A percentile compares a stretch with the other conserved stretches of the same genome.
Evolutionary conservation across 2,329 filamentous ascomycete species (phyloP).

Genomic region (Colletotrichum echinochloae): DNA sequence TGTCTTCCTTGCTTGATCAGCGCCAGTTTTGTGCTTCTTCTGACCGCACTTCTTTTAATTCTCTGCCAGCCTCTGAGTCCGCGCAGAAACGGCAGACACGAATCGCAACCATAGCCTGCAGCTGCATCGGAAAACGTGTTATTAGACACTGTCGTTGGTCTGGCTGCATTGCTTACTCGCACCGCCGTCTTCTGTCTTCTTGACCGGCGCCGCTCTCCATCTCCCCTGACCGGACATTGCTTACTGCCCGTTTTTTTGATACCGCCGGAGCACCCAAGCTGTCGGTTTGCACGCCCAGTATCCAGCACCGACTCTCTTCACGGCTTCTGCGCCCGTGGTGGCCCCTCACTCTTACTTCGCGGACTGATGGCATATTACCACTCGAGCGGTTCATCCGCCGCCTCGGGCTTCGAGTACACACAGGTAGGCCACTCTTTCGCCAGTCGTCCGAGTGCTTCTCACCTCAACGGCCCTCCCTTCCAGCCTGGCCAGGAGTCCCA

Average conservation of each 20-base stretch:
- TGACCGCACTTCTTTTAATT: conserved; percentile 31
- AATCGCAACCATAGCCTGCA: conserved; percentile 19
- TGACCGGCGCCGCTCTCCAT: not conserved
- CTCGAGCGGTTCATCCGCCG: conserved; percentile 36
- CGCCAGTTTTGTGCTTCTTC: conserved; percentile 33
- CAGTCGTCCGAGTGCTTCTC: conserved; percentile 18
- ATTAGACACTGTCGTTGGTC: conserved; percentile 35
- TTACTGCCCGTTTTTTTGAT: not conserved
- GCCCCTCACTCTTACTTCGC: not conserved
- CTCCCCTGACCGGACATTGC: not conserved
- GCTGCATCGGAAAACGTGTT: conserved; percentile 33
- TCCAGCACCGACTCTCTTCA: not conserved
- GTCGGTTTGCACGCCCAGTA: not conserved
- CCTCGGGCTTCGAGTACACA: conserved; percentile 38
- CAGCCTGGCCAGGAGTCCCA: conserved; percentile 61
- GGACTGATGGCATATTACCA: conserved; percentile 39
- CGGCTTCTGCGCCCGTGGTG: not conserved
- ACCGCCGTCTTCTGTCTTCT: conserved; percentile 7
- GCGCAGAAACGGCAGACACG: conserved; percentile 25
- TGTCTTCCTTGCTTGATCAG: conserved; percentile 40
- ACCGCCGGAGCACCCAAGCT: not conserved
- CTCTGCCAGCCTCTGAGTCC: conserved; percentile 29
- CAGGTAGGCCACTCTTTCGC: conserved; percentile 40
- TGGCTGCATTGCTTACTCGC: conserved; percentile 19
- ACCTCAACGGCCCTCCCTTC: conserved; percentile 32